phyloP scores from a whole-genome alignment of 2,329 filamentous ascomycete species.

The Rosellinia necatrix region DNA sequence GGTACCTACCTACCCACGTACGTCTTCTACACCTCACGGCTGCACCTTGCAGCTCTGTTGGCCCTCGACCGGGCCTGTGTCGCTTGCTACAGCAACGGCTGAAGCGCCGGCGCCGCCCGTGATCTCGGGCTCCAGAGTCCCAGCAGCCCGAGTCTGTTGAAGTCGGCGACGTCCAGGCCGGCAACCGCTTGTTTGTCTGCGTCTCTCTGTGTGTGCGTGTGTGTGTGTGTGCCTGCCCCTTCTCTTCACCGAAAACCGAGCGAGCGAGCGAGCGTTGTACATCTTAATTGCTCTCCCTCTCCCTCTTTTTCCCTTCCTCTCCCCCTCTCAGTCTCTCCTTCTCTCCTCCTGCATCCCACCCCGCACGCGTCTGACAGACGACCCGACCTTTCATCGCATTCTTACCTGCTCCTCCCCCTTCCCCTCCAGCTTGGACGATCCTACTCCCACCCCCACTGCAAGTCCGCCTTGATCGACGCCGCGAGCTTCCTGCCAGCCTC shows the following conservation, averaged over 20 bases:
- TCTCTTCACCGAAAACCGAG: too few species aligned
- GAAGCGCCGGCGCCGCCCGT: background rate
- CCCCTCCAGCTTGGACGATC: background rate
- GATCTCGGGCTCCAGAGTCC: background rate
- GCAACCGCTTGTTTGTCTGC: conserved; percentile 2
- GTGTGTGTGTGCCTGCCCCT: too few species aligned
- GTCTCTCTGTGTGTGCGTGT: too few species aligned
- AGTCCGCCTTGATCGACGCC: conserved; percentile 9
- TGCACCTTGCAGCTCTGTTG: background rate
- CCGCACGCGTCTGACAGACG: conserved; percentile 15
- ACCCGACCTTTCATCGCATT: conserved; percentile 3
- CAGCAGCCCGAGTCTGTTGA: background rate
- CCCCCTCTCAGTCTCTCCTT: background rate
- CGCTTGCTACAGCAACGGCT: background rate
- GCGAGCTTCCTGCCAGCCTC: conserved; percentile 1
- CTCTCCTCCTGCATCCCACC: conserved; percentile 3
- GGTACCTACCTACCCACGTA: background rate
- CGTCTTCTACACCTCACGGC: background rate
- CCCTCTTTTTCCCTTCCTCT: too few species aligned
- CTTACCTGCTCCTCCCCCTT: background rate
- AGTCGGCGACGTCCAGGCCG: background rate
- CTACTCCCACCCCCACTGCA: conserved; percentile 9
- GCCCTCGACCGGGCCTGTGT: conserved; percentile 11
- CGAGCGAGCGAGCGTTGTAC: background rate
- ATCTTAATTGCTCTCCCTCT: background rate